Evolutionary conservation across 768 basidiomycete species (phyloP).

Genomic region (Psilocybe tampanensis): DNA sequence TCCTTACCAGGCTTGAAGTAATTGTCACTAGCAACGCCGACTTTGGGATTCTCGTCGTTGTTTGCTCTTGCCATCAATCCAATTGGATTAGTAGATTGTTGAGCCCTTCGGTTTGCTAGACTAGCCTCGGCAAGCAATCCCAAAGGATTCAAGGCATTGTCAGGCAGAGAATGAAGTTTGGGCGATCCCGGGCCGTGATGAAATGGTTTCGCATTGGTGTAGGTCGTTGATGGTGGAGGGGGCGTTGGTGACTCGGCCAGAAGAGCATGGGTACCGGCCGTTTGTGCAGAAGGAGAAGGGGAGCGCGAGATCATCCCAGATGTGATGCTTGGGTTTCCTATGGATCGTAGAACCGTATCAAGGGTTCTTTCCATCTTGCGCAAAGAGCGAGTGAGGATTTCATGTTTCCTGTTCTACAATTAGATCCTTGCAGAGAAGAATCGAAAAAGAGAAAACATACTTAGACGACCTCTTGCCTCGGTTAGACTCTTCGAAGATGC

Average conservation of each 20-base stretch:
- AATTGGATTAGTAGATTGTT: slow-evolving; percentile 47
- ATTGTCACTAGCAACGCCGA: slow-evolving; percentile 83
- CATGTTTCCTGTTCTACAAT: slow-evolving; percentile 70
- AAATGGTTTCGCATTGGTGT: slow-evolving; percentile 18
- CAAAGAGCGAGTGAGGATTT: slow-evolving; percentile 76
- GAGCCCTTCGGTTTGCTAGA: slow-evolving; percentile 69
- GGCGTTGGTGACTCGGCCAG: slow-evolving; percentile 53
- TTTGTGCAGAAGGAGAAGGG: slow-evolving; percentile 67
- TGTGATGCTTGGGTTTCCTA: slow-evolving; percentile 80
- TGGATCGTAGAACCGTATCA: slow-evolving; percentile 88
- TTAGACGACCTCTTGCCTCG: slow-evolving; percentile 89
- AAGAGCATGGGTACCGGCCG: slow-evolving; percentile 59
- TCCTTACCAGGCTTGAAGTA: slow-evolving; percentile 89
- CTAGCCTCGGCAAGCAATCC: slow-evolving; percentile 92
- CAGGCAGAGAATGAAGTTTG: slow-evolving; percentile 87
- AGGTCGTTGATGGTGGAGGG: slow-evolving; percentile 30
- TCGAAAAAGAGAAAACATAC: slow-evolving; percentile 40
- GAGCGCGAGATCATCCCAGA: slow-evolving; percentile 84
- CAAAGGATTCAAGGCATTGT: slow-evolving; percentile 90
- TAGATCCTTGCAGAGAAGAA: slow-evolving; percentile 17
- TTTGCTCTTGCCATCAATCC: slow-evolving; percentile 41
- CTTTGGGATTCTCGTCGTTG: slow-evolving; percentile 44
- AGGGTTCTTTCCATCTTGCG: slow-evolving; percentile 91
- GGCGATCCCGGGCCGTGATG: slow-evolving; percentile 61
- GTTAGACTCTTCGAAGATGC: slow-evolving; percentile 96